These are phyloP conservation scores for Salicornia ramosissima DNA, from an alignment of 148 eudicot species.

Conservation along the genomic window DNA sequence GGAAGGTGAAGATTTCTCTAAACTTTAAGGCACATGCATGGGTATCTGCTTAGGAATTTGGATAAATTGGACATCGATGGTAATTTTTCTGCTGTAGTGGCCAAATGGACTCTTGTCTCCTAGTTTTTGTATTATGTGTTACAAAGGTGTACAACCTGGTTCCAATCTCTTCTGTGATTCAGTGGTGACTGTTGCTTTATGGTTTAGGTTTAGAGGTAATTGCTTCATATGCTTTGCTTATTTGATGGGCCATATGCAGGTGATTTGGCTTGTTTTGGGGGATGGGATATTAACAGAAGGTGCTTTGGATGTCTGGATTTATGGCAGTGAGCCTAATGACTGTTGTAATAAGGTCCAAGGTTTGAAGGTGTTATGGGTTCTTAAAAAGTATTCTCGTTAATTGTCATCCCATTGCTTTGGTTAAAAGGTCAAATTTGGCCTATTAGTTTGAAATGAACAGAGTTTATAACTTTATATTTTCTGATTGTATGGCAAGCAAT, in stretches of 20 bases:
- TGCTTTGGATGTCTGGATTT: slow-evolving; percentile 6
- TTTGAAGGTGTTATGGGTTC: not conserved
- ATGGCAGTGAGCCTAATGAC: not conserved
- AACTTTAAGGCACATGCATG: not conserved
- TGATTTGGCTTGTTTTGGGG: slow-evolving; percentile 4
- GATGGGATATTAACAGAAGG: not conserved
- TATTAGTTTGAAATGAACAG: not conserved
- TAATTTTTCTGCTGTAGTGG: not conserved
- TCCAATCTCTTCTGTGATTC: not conserved
- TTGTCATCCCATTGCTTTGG: not conserved
- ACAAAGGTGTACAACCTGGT: not conserved
- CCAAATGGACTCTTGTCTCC: not conserved
- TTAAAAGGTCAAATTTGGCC: not conserved
- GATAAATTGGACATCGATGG: not conserved
- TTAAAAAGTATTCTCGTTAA: not conserved
- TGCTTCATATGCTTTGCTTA: slow-evolving; percentile 3
- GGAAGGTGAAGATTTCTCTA: too few species aligned
- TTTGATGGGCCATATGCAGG: slow-evolving; percentile 2
- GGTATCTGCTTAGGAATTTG: not conserved
- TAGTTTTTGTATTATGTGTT: not conserved
- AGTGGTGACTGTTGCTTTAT: slow-evolving; percentile 3
- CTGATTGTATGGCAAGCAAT: not conserved
- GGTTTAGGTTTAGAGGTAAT: not conserved
- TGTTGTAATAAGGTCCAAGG: not conserved
- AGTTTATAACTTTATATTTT: not conserved